A percentile compares a stretch with the other conserved stretches of the same genome.
Evolutionary conservation across 164 flowering plant genomes (phyloP).

Genomic region (Magnolia sinica): DNA sequence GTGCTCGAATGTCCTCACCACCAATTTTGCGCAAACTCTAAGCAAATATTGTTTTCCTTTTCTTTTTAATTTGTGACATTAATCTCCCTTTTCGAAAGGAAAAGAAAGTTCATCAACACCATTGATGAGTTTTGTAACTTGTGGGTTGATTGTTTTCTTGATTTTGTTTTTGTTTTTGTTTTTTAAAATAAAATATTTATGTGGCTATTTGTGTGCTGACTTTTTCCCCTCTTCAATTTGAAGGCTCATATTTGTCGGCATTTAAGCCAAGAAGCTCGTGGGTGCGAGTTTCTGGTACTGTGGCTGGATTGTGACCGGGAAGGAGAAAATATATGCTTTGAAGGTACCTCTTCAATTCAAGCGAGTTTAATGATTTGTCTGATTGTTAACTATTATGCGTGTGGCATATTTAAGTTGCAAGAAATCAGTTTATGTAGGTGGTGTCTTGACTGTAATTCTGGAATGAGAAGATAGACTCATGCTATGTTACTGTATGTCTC

Average conservation of each 20-base stretch:
- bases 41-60: background rate
- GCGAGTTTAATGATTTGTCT: too few relatives aligned
- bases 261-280: slow-evolving; percentile 89
- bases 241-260: slow-evolving; percentile 88
- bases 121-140: background rate
- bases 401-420: too few relatives aligned
- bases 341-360: slow-evolving; percentile 47
- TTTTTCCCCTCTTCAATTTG: slow-evolving; percentile 2
- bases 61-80: background rate
- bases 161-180: too few relatives aligned
- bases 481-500: too few relatives aligned
- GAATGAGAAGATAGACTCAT: too few relatives aligned
- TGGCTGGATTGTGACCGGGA: slow-evolving; percentile 99
- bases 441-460: too few relatives aligned
- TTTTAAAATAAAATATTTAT: too few relatives aligned
- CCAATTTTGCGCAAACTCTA: too few relatives aligned
- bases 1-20: too few relatives aligned
- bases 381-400: too few relatives aligned
- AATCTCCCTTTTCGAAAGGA: background rate
- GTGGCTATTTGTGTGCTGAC: background rate
- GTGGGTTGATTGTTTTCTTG: background rate
- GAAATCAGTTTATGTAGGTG: too few relatives aligned
- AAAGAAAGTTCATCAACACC: background rate
- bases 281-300: slow-evolving; percentile 68
- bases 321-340: slow-evolving; percentile 98